phyloP scores from a whole-genome alignment of 208 protist genomes.

The Novymonas esmeraldas region DNA sequence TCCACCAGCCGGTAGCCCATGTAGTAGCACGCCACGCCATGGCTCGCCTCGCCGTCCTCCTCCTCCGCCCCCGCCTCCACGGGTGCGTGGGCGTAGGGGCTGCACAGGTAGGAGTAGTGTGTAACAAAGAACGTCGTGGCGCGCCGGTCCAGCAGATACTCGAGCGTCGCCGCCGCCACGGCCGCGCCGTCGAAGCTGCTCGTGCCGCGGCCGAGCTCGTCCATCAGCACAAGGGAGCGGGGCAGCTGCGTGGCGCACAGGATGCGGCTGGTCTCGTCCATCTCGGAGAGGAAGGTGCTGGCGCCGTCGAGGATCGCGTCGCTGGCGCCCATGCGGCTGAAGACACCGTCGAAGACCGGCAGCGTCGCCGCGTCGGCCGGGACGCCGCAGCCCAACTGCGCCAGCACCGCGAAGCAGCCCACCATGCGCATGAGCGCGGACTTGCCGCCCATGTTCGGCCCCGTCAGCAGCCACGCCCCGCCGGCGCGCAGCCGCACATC shows the following conservation, averaged over 20 bases:
- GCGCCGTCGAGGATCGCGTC: slow-evolving; percentile 92
- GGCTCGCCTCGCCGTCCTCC: background rate
- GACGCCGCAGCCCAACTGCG: slow-evolving; percentile 96
- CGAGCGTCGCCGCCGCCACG: slow-evolving; percentile 92
- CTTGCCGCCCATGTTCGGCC: slow-evolving; percentile 97
- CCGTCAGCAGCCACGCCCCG: slow-evolving; percentile 89
- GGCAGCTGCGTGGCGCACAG: slow-evolving; percentile 69
- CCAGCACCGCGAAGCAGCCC: slow-evolving; percentile 91
- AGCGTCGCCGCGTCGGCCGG: slow-evolving; percentile 85
- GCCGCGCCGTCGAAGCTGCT: slow-evolving; percentile 94
- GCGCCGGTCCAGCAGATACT: slow-evolving; percentile 73
- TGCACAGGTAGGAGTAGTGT: slow-evolving; percentile 91
- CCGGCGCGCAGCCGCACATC: slow-evolving; percentile 44
- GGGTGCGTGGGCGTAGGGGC: slow-evolving; percentile 53
- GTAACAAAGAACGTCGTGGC: slow-evolving; percentile 95
- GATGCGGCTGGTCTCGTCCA: slow-evolving; percentile 96
- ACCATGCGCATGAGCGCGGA: slow-evolving; percentile 93
- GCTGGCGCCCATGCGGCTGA: slow-evolving; percentile 93
- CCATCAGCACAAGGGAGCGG: slow-evolving; percentile 94
- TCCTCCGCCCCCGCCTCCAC: background rate
- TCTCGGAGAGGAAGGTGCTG: slow-evolving; percentile 98
- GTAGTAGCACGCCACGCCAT: slow-evolving; percentile 76
- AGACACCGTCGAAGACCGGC: slow-evolving; percentile 89
- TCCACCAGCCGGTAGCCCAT: slow-evolving; percentile 69
- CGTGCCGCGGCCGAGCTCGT: slow-evolving; percentile 97